Evolutionary conservation across 1,139 yeast genomes (phyloP), one percentile per base, ranked within the genome.

Genomic region (Hyphopichia buzzinii): DNA sequence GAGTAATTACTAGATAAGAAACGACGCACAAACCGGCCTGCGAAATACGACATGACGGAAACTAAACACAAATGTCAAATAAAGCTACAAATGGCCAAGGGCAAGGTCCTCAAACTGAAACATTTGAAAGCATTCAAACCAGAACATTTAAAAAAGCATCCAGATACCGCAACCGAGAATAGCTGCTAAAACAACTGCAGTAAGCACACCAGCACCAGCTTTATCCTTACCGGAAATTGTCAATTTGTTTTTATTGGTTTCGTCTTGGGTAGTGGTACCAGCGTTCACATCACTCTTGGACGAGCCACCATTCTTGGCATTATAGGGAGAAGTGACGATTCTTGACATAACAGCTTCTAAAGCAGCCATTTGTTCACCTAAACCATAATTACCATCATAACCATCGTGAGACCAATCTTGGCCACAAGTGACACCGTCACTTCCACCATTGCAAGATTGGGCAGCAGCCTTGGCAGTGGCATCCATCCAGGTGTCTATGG

Each of bases 321-420:
- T 57, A 32, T 59, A 57, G 8, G 73, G 74, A 8, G 60, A 8
- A 29, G 44, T 46, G 34, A 53, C 60, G 19, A 60, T 47, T 40
- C 68, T 55, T 24, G 69, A 57, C 36, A 60, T 49, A 35, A 86
- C 72, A n/a, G 77, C 75, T 50, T 84, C 95, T 40, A 86, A 64
- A 0, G 95, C 90, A 37, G 75, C 67, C 73, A 83, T 77, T 55
- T 86, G 90, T 56, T 86, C 92, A 27, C 95, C 95, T 16, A 86
- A 64, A 4, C 95, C 94, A 52, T 72, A 84, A 29, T 54, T 50
- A 3, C 78, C 81, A 60, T 85, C 94, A 79, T 84, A 81, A 8
- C 69, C 62, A 25, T 59, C 62, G 26, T 55, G 52, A 11, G 67
- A 50, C 94, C 94, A 85, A 50, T 74, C 66, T 44, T 76, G 64